Evolutionary conservation across 1,284 basidiomycete species (phyloP), one percentile per base, ranked within the genome.

Genomic region (Boletus hoseneyae): DNA sequence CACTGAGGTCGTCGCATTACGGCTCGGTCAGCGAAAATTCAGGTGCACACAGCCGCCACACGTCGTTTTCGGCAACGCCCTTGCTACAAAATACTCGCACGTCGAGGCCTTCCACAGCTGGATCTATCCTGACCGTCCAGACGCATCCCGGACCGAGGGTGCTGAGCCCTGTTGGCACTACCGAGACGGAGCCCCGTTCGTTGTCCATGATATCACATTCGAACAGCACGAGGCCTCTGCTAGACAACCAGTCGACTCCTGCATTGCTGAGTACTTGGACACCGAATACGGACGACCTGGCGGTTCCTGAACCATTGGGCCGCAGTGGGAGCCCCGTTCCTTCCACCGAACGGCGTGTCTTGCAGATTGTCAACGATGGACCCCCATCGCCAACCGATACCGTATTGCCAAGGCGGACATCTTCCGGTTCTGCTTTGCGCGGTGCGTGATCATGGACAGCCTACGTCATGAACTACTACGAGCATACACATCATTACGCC

Each of bases 31-130:
- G 58, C 43, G 63, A 60, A 36, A 8, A 52, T 9, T 67, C 67
- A 1, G 57, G 46, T 18, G 32, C 18, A 30, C 66, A 68, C 39
- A 69, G 65, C 49, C 67, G 64, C 18, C n/a, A 57, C 6, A 64
- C 61, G 6, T 69, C 67, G 19, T 42, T 48, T 32, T 67, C 67
- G 29, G 49, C 57, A 27, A 47, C 42, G 3, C 65, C 68, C 7
- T 47, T 68, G 30, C 44, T 62, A 6, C 56, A 57, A 52, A 39
- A 25, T 34, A 35, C 57, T 58, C 44, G 51, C 12, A 56, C 58
- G 11, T 74, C 77, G 9, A 62, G 73, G 32, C 73, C 73, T 16
- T 77, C 76, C 5, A 74, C 72, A 0, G 64, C 68, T 15, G 67
- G 67, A 19, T 75, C 75, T 13, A 58, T 57, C 46, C 60, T 63